phyloP scores from a whole-genome alignment of 306 rosid species.

The Bauhinia variegata region DNA sequence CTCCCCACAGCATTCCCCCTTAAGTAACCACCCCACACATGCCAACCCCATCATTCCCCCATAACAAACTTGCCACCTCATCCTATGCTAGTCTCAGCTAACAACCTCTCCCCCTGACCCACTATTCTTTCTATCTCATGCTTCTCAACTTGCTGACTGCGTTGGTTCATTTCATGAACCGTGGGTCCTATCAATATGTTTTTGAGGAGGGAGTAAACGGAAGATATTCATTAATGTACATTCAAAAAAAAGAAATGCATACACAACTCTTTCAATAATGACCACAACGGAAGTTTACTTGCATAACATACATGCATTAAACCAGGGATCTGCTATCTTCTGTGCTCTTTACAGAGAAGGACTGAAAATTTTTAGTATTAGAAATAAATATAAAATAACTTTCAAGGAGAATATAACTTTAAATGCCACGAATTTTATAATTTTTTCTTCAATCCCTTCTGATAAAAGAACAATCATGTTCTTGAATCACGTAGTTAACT shows the following conservation, averaged over 20 bases:
- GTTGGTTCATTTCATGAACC: too few species aligned
- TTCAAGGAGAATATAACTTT: neutral
- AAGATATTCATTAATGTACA: neutral
- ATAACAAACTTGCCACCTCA: too few species aligned
- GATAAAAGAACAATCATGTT: neutral
- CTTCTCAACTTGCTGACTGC: too few species aligned
- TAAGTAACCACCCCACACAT: too few species aligned
- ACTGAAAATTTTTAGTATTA: neutral
- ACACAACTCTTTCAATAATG: conserved; percentile 16
- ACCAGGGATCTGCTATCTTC: neutral
- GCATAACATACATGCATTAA: neutral
- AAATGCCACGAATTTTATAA: neutral
- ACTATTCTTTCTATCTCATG: too few species aligned
- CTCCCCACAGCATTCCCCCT: too few species aligned
- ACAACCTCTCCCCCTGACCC: too few species aligned
- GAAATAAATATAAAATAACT: conserved; percentile 22
- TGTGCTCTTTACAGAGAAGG: neutral
- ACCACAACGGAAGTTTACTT: neutral
- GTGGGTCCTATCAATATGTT: too few species aligned
- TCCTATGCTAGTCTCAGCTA: too few species aligned
- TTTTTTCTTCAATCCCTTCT: too few species aligned
- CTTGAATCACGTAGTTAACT: conserved; percentile 20
- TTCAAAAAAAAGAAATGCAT: conserved; percentile 9
- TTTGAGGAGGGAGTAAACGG: too few species aligned
- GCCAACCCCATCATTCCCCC: too few species aligned